A percentile compares a stretch with the other conserved stretches of the same genome.
Conservation (phyloP, 2,329 filamentous ascomycete genomes). For the Tolypocladium amazonense region DNA sequence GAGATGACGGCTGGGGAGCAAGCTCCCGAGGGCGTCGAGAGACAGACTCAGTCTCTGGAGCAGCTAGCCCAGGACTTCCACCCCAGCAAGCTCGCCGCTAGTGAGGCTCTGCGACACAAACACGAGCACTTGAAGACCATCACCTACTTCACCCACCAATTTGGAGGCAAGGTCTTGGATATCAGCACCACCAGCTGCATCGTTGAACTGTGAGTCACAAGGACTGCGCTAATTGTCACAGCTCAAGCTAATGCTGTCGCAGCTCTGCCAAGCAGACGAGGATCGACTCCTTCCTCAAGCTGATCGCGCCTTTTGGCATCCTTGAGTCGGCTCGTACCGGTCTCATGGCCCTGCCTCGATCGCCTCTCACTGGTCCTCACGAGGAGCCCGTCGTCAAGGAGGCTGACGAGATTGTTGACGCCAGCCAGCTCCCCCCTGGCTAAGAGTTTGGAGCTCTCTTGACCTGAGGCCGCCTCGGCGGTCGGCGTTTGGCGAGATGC, state of each 20-base stretch:
- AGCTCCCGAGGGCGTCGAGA: constrained; percentile 22
- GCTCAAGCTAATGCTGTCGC: constrained; percentile 11
- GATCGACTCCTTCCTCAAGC: constrained; percentile 96
- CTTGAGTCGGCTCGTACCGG: constrained; percentile 92
- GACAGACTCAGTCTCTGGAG: constrained; percentile 30
- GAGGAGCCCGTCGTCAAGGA: constrained; percentile 69
- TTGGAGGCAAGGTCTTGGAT: constrained; percentile 93
- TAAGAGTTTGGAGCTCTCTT: constrained; percentile 29
- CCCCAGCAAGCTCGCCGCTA: constrained; percentile 73
- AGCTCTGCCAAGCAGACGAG: constrained; percentile 85
- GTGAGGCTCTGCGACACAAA: constrained; percentile 88
- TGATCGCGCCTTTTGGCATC: constrained; percentile 89
- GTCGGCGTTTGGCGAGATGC: constrained; percentile 8
- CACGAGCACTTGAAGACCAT: constrained; percentile 95
- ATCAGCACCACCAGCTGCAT: constrained; percentile 99
- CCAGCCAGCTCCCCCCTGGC: constrained; percentile 85
- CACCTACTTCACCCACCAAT: constrained; percentile 94
- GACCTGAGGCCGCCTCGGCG: neutral
- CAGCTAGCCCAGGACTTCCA: constrained; percentile 64
- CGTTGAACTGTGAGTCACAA: constrained; percentile 71
- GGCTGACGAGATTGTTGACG: constrained; percentile 88
- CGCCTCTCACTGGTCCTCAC: constrained; percentile 66
- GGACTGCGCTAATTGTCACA: neutral
- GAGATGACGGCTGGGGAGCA: constrained; percentile 56
- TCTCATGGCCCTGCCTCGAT: constrained; percentile 91